These are phyloP conservation scores for Mycena floridula DNA, from an alignment of 768 basidiomycete species.

Conservation along the genomic window DNA sequence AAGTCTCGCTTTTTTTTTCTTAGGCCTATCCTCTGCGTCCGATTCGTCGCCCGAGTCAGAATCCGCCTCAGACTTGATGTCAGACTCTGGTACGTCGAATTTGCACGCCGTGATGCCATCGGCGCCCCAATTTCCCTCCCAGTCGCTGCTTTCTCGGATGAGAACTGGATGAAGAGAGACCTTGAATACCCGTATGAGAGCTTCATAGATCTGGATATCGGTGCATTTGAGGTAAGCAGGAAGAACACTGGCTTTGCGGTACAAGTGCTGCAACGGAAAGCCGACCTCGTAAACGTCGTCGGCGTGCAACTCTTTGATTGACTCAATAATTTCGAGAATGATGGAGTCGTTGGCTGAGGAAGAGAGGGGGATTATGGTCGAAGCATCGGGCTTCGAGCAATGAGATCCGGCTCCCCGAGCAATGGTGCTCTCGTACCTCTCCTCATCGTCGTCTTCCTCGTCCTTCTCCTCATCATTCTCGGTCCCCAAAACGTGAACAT, in stretches of 20 bases:
- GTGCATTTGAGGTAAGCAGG: constrained; percentile 13
- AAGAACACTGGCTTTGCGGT: constrained; percentile 10
- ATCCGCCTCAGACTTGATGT: not conserved
- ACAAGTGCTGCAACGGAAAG: constrained; percentile 10
- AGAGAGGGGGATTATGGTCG: not conserved
- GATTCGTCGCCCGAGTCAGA: not conserved
- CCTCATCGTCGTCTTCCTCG: constrained; percentile 1
- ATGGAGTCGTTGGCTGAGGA: not conserved
- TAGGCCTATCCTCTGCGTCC: not conserved
- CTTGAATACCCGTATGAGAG: constrained; percentile 4
- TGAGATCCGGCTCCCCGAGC: not conserved
- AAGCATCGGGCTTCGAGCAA: not conserved
- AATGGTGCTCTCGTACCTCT: not conserved
- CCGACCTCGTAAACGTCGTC: constrained; percentile 5
- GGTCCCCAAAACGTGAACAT: constrained; percentile 2
- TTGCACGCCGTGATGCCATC: not conserved
- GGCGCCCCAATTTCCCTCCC: not conserved
- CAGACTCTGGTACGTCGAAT: not conserved
- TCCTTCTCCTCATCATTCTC: not conserved
- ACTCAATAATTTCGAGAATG: not conserved
- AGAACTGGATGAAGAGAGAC: not conserved
- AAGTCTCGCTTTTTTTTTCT: not conserved
- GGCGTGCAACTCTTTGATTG: not conserved
- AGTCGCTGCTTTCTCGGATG: not conserved
- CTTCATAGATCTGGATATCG: constrained; percentile 9